Evolutionary conservation across 1,284 basidiomycete species (phyloP).

Genomic region (Sanguinoderma infundibulare): DNA sequence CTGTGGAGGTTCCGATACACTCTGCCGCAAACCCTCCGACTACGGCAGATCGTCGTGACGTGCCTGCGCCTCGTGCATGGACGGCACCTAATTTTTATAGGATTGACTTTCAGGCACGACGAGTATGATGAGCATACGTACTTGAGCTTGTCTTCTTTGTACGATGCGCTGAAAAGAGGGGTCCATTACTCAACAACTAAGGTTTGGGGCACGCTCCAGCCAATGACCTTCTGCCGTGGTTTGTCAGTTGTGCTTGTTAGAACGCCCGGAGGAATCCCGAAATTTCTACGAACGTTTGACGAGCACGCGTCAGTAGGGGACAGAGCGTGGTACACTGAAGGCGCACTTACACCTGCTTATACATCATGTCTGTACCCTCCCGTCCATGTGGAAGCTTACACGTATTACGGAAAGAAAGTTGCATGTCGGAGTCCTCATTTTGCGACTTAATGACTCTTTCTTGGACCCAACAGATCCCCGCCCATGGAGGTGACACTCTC

Average conservation of each 20-base stretch:
- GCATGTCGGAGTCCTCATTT: not conserved
- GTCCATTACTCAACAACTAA: not conserved
- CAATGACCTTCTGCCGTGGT: not conserved
- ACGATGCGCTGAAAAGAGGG: too few relatives aligned
- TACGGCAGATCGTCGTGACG: not conserved
- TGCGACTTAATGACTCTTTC: too few relatives aligned
- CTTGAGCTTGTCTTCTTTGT: too few relatives aligned
- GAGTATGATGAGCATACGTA: too few relatives aligned
- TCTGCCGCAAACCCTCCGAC: not conserved
- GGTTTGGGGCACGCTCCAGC: not conserved
- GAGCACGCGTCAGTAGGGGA: not conserved
- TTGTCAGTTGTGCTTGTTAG: not conserved
- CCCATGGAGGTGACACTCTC: not conserved
- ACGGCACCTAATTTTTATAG: too few relatives aligned
- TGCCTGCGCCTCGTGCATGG: not conserved
- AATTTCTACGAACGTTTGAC: not conserved
- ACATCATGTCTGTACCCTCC: not conserved
- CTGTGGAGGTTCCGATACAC: not conserved
- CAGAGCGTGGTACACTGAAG: not conserved
- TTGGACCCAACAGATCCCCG: not conserved
- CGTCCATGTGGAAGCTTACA: not conserved
- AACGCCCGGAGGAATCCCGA: not conserved
- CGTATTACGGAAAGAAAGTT: not conserved
- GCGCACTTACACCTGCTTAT: not conserved
- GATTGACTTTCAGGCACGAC: too few relatives aligned